Conservation (phyloP, 1,139 yeast genomes). For the Geotrichum phurueaensis region DNA sequence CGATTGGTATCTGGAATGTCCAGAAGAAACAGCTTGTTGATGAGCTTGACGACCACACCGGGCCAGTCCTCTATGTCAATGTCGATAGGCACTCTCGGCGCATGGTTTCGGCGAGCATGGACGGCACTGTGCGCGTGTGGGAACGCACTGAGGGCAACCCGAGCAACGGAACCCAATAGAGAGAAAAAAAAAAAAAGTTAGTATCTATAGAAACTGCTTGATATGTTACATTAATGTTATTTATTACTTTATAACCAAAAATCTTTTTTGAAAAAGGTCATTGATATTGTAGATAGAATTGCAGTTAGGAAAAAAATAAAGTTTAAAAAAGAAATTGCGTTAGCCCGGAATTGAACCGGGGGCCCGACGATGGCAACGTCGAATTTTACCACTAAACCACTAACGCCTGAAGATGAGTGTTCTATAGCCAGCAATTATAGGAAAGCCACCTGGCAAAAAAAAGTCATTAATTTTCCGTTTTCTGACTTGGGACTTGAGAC, state of each 20-base stretch:
- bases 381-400: too few species aligned
- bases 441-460: too few species aligned
- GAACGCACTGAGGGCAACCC: neutral
- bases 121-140: constrained; percentile 40
- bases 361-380: too few species aligned
- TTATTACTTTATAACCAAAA: too few species aligned
- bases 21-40: constrained; percentile 54
- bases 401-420: too few species aligned
- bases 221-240: neutral
- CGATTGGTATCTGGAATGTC: constrained; percentile 67
- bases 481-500: too few species aligned
- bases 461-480: too few species aligned
- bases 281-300: too few species aligned
- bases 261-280: neutral
- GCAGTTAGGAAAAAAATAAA: too few species aligned
- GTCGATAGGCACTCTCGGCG: constrained; percentile 33
- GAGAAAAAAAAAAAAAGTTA: neutral
- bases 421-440: too few species aligned
- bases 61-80: constrained; percentile 29
- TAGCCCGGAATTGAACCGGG: too few species aligned
- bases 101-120: constrained; percentile 43
- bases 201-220: neutral
- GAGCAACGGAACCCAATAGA: neutral
- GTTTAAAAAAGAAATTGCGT: too few species aligned
- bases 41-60: constrained; percentile 39